A percentile compares a stretch with the other conserved stretches of the same genome.
Evolutionary conservation across 371 early-diverging fungal species (phyloP).

Genomic region (Mucor piriformis): DNA sequence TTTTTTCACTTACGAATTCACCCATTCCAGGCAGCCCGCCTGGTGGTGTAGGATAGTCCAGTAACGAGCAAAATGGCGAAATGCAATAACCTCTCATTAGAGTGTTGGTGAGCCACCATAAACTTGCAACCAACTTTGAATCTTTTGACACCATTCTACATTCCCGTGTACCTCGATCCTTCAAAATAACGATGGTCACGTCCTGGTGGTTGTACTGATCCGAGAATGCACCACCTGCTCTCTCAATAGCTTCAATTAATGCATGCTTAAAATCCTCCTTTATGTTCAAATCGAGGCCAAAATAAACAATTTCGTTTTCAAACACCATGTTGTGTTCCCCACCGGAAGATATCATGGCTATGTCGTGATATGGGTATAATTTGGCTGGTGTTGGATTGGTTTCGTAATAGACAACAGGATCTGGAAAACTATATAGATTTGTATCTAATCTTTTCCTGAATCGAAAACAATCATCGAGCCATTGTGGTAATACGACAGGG

Average conservation of each 20-base stretch:
- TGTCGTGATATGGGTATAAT: constrained; percentile 11
- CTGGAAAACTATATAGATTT: constrained; percentile 7
- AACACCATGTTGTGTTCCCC: neutral
- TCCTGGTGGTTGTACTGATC: constrained; percentile 26
- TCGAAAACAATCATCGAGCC: constrained; percentile 76
- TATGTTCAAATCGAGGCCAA: constrained; percentile 26
- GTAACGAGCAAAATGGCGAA: constrained; percentile 45
- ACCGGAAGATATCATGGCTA: neutral
- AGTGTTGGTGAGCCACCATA: constrained; percentile 61
- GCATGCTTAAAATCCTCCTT: constrained; percentile 18
- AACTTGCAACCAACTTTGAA: constrained; percentile 67
- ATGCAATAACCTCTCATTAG: constrained; percentile 34
- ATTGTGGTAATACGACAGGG: constrained; percentile 75
- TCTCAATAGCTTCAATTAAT: constrained; percentile 22
- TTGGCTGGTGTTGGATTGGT: constrained; percentile 5
- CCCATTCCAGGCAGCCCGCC: constrained; percentile 55
- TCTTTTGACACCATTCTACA: constrained; percentile 63
- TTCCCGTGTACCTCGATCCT: constrained; percentile 52
- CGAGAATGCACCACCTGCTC: constrained; percentile 59
- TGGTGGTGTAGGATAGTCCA: constrained; percentile 64
- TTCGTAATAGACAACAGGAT: constrained; percentile 10
- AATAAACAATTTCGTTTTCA: constrained; percentile 31
- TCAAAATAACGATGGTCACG: constrained; percentile 64
- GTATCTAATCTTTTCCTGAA: constrained; percentile 19
- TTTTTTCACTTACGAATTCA: constrained; percentile 17